Percentiles rank a stretch among this genome's conserved stretches.
Conservation (phyloP, 2,329 filamentous ascomycete species). For the Dactylellina cionopaga region DNA sequence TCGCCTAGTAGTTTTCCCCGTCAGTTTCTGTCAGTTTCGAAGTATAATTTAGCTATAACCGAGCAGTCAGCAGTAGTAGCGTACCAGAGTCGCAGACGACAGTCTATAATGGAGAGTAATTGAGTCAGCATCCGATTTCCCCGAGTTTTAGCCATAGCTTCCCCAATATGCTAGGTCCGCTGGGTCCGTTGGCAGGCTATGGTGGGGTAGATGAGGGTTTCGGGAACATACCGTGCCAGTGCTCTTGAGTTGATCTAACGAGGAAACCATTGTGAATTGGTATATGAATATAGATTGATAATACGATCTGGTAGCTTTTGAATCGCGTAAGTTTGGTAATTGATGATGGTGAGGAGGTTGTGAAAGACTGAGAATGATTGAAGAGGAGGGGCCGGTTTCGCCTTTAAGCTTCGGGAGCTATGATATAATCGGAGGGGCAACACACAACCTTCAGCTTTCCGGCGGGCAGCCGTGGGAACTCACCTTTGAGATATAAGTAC, state of each 20-base stretch:
- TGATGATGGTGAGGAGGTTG: conserved; percentile 7
- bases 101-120: conserved; percentile 67
- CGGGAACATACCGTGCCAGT: conserved; percentile 83
- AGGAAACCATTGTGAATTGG: conserved; percentile 60
- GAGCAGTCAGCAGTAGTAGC: conserved; percentile 58
- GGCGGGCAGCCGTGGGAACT: no score
- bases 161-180: no score
- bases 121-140: conserved; percentile 1
- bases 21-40: neutral
- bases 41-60: neutral
- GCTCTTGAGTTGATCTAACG: conserved; percentile 97
- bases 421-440: conserved; percentile 40
- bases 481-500: no score
- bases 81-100: conserved; percentile 97
- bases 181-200: no score
- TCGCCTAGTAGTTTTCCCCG: conserved; percentile 55
- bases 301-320: neutral
- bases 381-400: conserved; percentile 27
- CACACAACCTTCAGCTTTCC: conserved; percentile 1
- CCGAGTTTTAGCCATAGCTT: no score
- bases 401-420: conserved; percentile 24
- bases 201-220: conserved; percentile 23
- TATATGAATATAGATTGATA: conserved; percentile 1
- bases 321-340: conserved; percentile 1
- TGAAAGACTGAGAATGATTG: neutral